Evolutionary conservation across 495 filamentous ascomycete species (phyloP).

Genomic region (Annulohypoxylon moriforme): DNA sequence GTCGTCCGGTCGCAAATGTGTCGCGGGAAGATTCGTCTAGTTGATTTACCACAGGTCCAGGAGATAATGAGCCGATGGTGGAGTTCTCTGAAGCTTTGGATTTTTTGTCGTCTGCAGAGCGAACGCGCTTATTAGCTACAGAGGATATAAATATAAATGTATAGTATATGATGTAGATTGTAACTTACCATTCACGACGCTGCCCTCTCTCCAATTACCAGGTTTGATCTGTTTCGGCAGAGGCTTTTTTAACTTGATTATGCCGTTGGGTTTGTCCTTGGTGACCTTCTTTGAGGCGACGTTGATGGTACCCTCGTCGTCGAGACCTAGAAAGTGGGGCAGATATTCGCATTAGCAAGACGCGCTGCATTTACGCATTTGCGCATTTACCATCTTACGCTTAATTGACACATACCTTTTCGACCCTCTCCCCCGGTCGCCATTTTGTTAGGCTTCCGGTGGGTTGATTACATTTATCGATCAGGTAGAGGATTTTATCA

Average conservation of each 20-base stretch:
- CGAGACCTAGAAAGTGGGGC: constrained; percentile 45
- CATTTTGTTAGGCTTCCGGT: constrained; percentile 28
- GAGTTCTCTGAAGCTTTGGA: constrained; percentile 52
- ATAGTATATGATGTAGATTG: neutral
- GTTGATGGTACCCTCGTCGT: constrained; percentile 67
- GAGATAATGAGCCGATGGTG: constrained; percentile 56
- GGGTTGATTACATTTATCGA: constrained; percentile 31
- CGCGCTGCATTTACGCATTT: constrained; percentile 13
- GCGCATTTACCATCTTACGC: neutral
- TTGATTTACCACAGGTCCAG: constrained; percentile 73
- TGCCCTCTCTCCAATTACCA: constrained; percentile 66
- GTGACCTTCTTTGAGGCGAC: constrained; percentile 73
- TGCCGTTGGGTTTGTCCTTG: constrained; percentile 60
- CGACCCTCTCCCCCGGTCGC: constrained; percentile 39
- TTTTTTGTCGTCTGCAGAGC: constrained; percentile 58
- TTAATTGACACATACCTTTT: constrained; percentile 35
- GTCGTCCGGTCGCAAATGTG: constrained; percentile 78
- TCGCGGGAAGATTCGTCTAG: constrained; percentile 75
- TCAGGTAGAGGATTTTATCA: neutral
- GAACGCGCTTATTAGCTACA: constrained; percentile 3
- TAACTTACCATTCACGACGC: constrained; percentile 65
- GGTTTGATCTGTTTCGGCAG: constrained; percentile 67
- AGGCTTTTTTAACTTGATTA: constrained; percentile 76
- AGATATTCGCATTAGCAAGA: constrained; percentile 22
- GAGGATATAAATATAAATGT: neutral